These are phyloP conservation scores for Olyra latifolia DNA, from an alignment of 176 grass and related monocot genomes.

Conservation along the genomic window DNA sequence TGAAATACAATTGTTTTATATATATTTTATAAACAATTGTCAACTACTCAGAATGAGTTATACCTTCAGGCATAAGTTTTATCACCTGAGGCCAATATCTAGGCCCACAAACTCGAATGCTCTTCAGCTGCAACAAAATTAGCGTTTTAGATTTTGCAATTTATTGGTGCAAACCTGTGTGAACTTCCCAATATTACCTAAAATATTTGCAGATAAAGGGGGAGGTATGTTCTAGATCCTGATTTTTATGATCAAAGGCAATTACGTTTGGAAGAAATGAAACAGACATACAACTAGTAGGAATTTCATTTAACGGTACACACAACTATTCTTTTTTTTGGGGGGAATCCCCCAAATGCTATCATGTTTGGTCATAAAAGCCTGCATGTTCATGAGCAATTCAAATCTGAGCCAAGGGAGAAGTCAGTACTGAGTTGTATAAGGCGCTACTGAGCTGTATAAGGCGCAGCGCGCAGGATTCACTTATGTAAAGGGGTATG, in stretches of 20 bases:
- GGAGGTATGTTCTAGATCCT: neutral
- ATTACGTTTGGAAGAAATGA: neutral
- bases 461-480: too few relatives aligned
- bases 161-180: neutral
- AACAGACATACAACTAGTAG: neutral
- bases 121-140: conserved; percentile 75
- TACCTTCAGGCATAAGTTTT: conserved; percentile 81
- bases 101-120: conserved; percentile 86
- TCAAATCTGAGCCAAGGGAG: too few relatives aligned
- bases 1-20: conserved; percentile 28
- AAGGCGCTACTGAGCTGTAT: too few relatives aligned
- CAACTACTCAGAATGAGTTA: conserved; percentile 19
- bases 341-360: neutral
- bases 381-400: neutral
- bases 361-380: neutral
- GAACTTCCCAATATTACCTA: neutral
- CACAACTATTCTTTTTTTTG: neutral
- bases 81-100: conserved; percentile 95
- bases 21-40: conserved; percentile 16
- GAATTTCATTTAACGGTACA: neutral
- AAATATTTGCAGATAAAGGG: conserved; percentile 7
- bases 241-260: neutral
- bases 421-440: too few relatives aligned
- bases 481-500: too few relatives aligned
- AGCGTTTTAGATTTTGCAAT: conserved; percentile 13